Percentiles rank a stretch among this genome's conserved stretches.
phyloP scores from a whole-genome alignment of 768 basidiomycete genomes.

The Boletus eberwhitei region DNA sequence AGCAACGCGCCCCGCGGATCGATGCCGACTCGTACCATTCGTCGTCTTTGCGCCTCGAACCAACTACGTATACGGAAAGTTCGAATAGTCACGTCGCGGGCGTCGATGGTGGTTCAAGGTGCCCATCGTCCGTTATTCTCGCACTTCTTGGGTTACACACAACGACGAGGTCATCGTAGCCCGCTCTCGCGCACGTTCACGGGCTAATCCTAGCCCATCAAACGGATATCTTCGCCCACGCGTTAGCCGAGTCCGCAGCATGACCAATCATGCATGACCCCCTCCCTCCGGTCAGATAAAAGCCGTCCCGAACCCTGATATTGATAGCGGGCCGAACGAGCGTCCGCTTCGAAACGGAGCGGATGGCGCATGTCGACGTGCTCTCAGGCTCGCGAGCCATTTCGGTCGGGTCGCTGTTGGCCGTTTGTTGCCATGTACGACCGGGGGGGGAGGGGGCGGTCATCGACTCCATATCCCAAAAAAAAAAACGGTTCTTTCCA shows the following conservation, averaged over 20 bases:
- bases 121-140: neutral
- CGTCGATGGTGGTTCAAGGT: neutral
- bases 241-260: neutral
- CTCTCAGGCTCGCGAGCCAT: neutral
- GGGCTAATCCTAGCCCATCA: too few relatives aligned
- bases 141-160: neutral
- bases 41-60: neutral
- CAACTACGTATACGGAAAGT: neutral
- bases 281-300: neutral
- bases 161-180: neutral
- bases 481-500: too few relatives aligned
- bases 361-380: neutral
- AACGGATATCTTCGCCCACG: neutral
- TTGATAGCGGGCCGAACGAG: neutral
- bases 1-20: conserved; percentile 9
- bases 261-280: neutral
- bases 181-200: neutral
- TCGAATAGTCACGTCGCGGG: neutral
- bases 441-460: neutral
- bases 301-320: neutral
- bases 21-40: neutral
- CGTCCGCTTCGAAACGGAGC: neutral
- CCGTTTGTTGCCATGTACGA: neutral
- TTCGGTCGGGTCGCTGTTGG: neutral
- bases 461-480: too few relatives aligned